Evolutionary conservation across 805 yeast genomes (phyloP).

Genomic region (Metschnikowia koreensis): DNA sequence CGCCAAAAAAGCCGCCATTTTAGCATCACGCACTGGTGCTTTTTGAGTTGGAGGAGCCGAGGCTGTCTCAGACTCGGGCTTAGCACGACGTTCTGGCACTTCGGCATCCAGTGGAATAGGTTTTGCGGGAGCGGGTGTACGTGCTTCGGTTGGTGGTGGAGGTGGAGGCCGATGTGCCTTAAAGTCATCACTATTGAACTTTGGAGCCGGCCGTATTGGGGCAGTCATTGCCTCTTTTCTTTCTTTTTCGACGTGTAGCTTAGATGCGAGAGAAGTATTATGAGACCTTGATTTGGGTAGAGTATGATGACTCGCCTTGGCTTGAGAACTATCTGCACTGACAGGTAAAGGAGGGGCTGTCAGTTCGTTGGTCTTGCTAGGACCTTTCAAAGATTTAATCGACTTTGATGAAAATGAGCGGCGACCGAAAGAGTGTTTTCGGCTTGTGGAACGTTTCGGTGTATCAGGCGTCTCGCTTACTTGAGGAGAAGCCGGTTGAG

Average conservation of each 20-base stretch:
- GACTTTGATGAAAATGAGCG: slow-evolving; percentile 41
- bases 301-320: slow-evolving; percentile 2
- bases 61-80: slow-evolving; percentile 13
- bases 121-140: slow-evolving; percentile 4
- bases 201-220: slow-evolving; percentile 32
- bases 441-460: slow-evolving; percentile 8
- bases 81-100: slow-evolving; percentile 11
- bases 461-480: slow-evolving; percentile 14
- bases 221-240: slow-evolving; percentile 36
- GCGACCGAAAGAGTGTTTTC: slow-evolving; percentile 7
- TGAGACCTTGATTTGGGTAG: slow-evolving; percentile 46
- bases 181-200: slow-evolving; percentile 28
- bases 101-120: background rate
- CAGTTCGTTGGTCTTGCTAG: slow-evolving; percentile 9
- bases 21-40: slow-evolving; percentile 48
- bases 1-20: slow-evolving; percentile 53
- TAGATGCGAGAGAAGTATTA: slow-evolving; percentile 33
- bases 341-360: slow-evolving; percentile 22
- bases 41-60: slow-evolving; percentile 15
- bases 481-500: slow-evolving; percentile 15
- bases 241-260: slow-evolving; percentile 19
- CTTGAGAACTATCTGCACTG: slow-evolving; percentile 3
- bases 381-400: slow-evolving; percentile 23
- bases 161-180: slow-evolving; percentile 42
- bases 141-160: slow-evolving; percentile 33